Percentiles rank a stretch among this genome's conserved stretches.
These are phyloP conservation scores for Boletus tylopilopsis DNA, from an alignment of 768 basidiomycete species.

Conservation along the genomic window DNA sequence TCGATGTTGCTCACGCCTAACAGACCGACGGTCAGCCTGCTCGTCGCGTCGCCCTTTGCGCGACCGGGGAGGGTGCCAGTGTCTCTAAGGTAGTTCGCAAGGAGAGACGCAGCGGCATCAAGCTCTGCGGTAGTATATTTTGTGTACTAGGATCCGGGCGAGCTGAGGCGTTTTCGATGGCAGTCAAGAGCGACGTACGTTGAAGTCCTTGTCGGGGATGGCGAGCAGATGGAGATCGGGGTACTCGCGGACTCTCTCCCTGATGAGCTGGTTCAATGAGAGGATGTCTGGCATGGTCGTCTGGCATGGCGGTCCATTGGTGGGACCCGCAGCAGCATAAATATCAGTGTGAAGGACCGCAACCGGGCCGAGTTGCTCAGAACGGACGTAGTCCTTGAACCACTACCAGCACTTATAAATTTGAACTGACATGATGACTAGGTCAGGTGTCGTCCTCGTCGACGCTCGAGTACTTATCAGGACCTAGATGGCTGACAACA, in stretches of 20 bases:
- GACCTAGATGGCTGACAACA: slow-evolving; percentile 11
- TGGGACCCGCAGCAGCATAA: too few relatives aligned
- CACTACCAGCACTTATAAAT: too few relatives aligned
- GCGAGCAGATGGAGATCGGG: slow-evolving; percentile 22
- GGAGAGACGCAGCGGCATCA: slow-evolving; percentile 25
- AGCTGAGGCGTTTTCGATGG: background rate
- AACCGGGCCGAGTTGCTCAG: too few relatives aligned
- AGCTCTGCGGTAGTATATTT: slow-evolving; percentile 24
- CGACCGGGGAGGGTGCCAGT: slow-evolving; percentile 20
- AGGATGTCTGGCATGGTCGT: slow-evolving; percentile 8
- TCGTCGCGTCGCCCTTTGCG: slow-evolving; percentile 21
- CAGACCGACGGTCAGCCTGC: slow-evolving; percentile 23
- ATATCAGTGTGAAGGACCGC: background rate
- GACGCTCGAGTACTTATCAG: background rate
- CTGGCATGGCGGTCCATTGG: slow-evolving; percentile 12
- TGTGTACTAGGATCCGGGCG: slow-evolving; percentile 14
- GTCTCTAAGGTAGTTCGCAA: slow-evolving; percentile 23
- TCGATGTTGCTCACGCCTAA: slow-evolving; percentile 27
- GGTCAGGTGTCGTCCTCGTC: slow-evolving; percentile 1
- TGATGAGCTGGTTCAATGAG: slow-evolving; percentile 28
- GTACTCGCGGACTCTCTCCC: slow-evolving; percentile 14
- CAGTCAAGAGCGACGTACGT: slow-evolving; percentile 2
- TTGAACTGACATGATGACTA: background rate
- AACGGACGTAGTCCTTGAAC: too few relatives aligned
- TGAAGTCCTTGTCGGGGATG: slow-evolving; percentile 25